These are phyloP conservation scores for Diutina ranongensis DNA, from an alignment of 1,139 yeast genomes.

Conservation along the genomic window DNA sequence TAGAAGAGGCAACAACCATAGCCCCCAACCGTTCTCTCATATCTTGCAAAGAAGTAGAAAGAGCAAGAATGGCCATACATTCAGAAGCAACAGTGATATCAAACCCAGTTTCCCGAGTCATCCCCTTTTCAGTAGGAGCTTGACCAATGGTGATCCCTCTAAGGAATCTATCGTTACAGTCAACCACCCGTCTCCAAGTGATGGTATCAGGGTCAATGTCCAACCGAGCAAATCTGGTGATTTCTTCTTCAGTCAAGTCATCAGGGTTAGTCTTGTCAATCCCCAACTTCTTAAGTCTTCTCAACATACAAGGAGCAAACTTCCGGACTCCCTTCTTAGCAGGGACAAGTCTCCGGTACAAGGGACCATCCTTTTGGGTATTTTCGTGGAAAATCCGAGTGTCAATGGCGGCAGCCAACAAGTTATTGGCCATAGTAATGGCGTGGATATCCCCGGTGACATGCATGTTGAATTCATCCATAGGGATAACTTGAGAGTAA, in stretches of 20 bases:
- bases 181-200: conserved; percentile 95
- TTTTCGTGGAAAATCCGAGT: conserved; percentile 97
- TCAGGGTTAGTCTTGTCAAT: conserved; percentile 74
- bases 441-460: conserved; percentile 98
- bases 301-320: conserved; percentile 70
- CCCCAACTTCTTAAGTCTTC: conserved; percentile 71
- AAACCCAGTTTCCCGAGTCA: conserved; percentile 82
- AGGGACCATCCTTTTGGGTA: conserved; percentile 79
- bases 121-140: conserved; percentile 92
- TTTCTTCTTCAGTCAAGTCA: conserved; percentile 71
- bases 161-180: conserved; percentile 87
- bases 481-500: conserved; percentile 94
- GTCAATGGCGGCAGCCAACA: conserved; percentile 95
- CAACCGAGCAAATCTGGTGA: conserved; percentile 64
- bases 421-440: conserved; percentile 87
- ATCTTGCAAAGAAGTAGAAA: conserved; percentile 70
- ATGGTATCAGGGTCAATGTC: conserved; percentile 91
- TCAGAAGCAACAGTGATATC: conserved; percentile 97
- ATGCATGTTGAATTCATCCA: conserved; percentile 98
- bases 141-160: conserved; percentile 88
- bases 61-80: conserved; percentile 96
- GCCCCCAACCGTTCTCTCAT: conserved; percentile 84
- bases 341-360: conserved; percentile 82
- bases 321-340: conserved; percentile 71
- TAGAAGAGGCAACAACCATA: conserved; percentile 82